A percentile compares a stretch with the other conserved stretches of the same genome.
phyloP scores from a whole-genome alignment of 306 rosid genomes.

The Casuarina equisetifolia region DNA sequence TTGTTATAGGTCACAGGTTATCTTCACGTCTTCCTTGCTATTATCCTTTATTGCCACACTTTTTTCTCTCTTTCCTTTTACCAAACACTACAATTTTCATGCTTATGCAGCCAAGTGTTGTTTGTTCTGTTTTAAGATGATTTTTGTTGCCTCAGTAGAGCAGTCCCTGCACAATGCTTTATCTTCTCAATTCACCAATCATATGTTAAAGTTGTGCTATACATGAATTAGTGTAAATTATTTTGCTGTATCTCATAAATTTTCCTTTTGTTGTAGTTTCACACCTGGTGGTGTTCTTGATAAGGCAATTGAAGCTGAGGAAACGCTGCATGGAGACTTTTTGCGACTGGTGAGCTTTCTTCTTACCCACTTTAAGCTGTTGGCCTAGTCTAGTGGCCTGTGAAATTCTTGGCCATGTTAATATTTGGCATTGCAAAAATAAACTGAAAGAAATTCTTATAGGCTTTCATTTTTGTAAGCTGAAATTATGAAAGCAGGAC shows the following conservation, averaged over 20 bases:
- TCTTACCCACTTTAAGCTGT: slow-evolving; percentile 20
- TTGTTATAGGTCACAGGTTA: slow-evolving; percentile 90
- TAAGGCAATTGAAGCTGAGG: slow-evolving; percentile 79
- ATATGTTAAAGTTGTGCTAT: background rate
- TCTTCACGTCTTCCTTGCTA: slow-evolving; percentile 19
- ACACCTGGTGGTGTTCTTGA: slow-evolving; percentile 86
- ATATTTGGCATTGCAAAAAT: background rate
- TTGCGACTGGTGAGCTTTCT: slow-evolving; percentile 74
- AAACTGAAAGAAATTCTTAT: background rate
- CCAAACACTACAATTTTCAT: background rate
- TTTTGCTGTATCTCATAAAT: background rate
- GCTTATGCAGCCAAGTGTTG: background rate
- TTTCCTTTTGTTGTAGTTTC: slow-evolving; percentile 41
- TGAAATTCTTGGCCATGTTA: background rate
- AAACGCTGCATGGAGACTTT: slow-evolving; percentile 64
- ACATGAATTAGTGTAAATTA: background rate
- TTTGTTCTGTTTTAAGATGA: background rate
- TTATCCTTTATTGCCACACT: background rate
- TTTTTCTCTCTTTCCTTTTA: background rate
- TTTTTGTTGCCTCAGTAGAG: slow-evolving; percentile 6
- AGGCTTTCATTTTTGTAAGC: background rate
- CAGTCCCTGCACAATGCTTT: background rate
- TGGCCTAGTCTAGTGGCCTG: background rate
- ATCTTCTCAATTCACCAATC: background rate
- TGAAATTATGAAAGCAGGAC: slow-evolving; percentile 41